Evolutionary conservation across 371 early-diverging fungal species (phyloP).

Genomic region (Mucor mucedo): DNA sequence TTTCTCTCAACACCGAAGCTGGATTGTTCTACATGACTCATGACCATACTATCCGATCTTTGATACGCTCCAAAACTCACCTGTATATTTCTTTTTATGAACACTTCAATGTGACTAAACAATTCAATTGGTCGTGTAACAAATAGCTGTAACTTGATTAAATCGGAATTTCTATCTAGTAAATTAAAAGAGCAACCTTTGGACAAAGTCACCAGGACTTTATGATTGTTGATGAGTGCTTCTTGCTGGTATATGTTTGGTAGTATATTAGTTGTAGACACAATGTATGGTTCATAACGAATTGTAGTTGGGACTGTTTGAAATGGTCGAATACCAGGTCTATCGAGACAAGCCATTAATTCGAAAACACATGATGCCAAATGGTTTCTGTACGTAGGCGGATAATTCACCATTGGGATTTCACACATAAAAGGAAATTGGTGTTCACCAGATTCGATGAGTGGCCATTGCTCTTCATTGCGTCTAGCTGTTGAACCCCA

Average conservation of each 20-base stretch:
- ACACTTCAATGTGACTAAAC: conserved; percentile 17
- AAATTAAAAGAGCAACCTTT: conserved; percentile 21
- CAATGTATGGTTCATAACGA: conserved; percentile 27
- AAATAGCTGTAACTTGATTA: conserved; percentile 13
- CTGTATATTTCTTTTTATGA: conserved; percentile 17
- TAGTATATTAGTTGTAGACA: conserved; percentile 8
- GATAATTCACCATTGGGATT: conserved; percentile 49
- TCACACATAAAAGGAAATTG: conserved; percentile 44
- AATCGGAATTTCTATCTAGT: conserved; percentile 9
- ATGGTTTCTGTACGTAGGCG: conserved; percentile 34
- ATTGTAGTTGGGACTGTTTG: conserved; percentile 29
- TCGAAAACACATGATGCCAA: conserved; percentile 32
- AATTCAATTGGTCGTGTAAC: neutral
- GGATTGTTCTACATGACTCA: conserved; percentile 25
- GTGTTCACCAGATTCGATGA: conserved; percentile 40
- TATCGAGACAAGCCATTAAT: conserved; percentile 34
- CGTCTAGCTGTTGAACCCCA: conserved; percentile 29
- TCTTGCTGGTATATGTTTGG: conserved; percentile 16
- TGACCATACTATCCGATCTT: conserved; percentile 23
- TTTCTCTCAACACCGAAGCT: conserved; percentile 7
- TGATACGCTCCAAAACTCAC: conserved; percentile 20
- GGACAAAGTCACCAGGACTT: conserved; percentile 8
- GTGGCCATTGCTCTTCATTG: conserved; percentile 23
- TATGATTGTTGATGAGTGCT: conserved; percentile 3
- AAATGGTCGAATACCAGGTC: conserved; percentile 34